phyloP scores from a whole-genome alignment of 169 alveolate species.

The Babesia ovis region DNA sequence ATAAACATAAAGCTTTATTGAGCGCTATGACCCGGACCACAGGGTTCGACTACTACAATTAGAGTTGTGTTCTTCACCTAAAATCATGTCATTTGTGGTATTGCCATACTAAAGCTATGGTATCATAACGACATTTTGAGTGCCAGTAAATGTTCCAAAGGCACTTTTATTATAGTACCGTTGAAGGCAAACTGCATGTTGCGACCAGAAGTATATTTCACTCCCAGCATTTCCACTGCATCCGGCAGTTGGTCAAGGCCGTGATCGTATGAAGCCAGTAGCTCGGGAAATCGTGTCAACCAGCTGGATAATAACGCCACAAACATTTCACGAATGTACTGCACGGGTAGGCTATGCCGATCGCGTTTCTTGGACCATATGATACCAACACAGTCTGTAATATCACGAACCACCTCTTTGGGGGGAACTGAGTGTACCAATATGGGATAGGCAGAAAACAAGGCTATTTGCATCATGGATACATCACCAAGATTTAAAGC shows the following conservation, averaged over 20 bases:
- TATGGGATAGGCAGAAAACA: slow-evolving; percentile 57
- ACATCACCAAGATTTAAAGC: slow-evolving; percentile 4
- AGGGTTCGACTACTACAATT: too few relatives aligned
- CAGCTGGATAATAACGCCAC: slow-evolving; percentile 44
- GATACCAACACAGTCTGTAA: slow-evolving; percentile 7
- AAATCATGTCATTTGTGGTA: too few relatives aligned
- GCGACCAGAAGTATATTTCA: slow-evolving; percentile 27
- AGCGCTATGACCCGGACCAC: too few relatives aligned
- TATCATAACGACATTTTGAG: slow-evolving; percentile 12
- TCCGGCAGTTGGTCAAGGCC: not conserved
- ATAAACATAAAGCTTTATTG: too few relatives aligned
- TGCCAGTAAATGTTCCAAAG: slow-evolving; percentile 3
- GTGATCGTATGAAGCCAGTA: slow-evolving; percentile 9
- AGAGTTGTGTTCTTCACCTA: too few relatives aligned
- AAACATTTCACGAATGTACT: slow-evolving; percentile 37
- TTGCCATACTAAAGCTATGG: not conserved
- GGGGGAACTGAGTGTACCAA: slow-evolving; percentile 55
- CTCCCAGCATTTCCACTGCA: slow-evolving; percentile 20
- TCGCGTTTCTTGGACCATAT: slow-evolving; percentile 10
- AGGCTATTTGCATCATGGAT: slow-evolving; percentile 34
- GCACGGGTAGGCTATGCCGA: slow-evolving; percentile 9
- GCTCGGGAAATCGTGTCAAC: slow-evolving; percentile 33
- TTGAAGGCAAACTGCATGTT: slow-evolving; percentile 55
- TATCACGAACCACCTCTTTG: slow-evolving; percentile 13
- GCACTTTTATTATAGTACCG: slow-evolving; percentile 38